Evolutionary conservation across 306 rosid species (phyloP).

Genomic region (Quercus ilex): DNA sequence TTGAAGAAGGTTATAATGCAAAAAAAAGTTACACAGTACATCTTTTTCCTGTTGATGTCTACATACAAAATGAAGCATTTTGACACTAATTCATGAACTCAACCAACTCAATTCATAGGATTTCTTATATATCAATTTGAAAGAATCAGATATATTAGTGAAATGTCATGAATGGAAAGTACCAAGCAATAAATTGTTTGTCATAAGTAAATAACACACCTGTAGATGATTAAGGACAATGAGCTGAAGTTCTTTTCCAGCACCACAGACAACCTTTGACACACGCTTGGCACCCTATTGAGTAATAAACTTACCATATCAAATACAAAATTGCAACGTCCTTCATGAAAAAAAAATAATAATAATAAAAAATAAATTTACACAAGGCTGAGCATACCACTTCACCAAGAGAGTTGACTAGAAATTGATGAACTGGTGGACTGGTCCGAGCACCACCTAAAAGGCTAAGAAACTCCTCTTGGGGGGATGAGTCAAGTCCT

Average conservation of each 20-base stretch:
- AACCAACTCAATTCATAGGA: neutral
- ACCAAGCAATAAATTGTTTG: neutral
- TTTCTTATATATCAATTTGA: neutral
- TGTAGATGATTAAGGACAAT: conserved; percentile 88
- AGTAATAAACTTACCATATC: conserved; percentile 32
- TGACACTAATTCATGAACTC: neutral
- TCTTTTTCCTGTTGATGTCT: neutral
- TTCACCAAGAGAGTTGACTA: conserved; percentile 90
- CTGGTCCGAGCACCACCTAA: conserved; percentile 97
- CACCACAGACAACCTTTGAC: conserved; percentile 78
- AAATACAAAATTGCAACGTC: conserved; percentile 17
- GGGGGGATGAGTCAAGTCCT: conserved; percentile 84
- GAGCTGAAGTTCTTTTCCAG: conserved; percentile 94
- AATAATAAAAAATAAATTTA: conserved; percentile 1
- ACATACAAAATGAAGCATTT: neutral
- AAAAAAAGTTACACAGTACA: neutral
- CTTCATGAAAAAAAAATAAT: conserved; percentile 5
- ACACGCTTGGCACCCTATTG: conserved; percentile 85
- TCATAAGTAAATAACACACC: conserved; percentile 39
- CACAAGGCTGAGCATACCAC: conserved; percentile 45
- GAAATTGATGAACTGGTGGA: conserved; percentile 91
- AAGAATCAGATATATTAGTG: neutral
- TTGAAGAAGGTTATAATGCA: neutral
- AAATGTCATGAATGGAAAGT: conserved; percentile 5
- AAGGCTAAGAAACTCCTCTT: conserved; percentile 91